Evolutionary conservation across 2,329 filamentous ascomycete species (phyloP).

Genomic region (Cladosporium sp.): DNA sequence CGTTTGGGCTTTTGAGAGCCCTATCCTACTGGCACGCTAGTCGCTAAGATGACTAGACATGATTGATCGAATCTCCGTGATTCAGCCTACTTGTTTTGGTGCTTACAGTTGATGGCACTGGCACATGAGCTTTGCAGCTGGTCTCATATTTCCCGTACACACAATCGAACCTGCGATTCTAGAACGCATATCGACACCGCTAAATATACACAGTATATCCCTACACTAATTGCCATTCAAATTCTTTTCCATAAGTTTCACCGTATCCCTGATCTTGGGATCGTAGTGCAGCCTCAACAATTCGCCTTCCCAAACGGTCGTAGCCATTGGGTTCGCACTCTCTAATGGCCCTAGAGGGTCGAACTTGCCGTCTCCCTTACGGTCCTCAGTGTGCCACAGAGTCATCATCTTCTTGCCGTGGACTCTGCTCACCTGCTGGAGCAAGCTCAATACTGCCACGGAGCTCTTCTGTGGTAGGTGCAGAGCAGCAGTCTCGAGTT

Average conservation of each 20-base stretch:
- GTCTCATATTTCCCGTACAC: too few species aligned
- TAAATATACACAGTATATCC: neutral
- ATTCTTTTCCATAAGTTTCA: conserved; percentile 32
- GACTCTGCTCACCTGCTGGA: conserved; percentile 75
- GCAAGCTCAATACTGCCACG: conserved; percentile 73
- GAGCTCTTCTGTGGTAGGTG: conserved; percentile 90
- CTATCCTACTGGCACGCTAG: neutral
- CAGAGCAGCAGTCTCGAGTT: conserved; percentile 76
- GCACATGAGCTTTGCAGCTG: neutral
- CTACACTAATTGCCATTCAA: conserved; percentile 19
- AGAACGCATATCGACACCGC: neutral
- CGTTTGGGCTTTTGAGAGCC: neutral
- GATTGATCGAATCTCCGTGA: neutral
- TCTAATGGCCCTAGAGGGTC: conserved; percentile 76
- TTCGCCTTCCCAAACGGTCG: conserved; percentile 92
- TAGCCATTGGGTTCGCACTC: conserved; percentile 84
- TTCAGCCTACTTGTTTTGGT: neutral
- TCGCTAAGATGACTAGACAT: neutral
- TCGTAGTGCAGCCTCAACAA: conserved; percentile 81
- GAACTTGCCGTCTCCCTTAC: conserved; percentile 85
- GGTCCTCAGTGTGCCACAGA: conserved; percentile 94
- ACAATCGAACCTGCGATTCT: too few species aligned
- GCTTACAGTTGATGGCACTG: neutral
- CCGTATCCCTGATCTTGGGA: conserved; percentile 74
- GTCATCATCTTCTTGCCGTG: conserved; percentile 79